Base-by-base conservation (phyloP, 2,329 filamentous ascomycete genomes). In the Zasmidium citrigriseum region DNA sequence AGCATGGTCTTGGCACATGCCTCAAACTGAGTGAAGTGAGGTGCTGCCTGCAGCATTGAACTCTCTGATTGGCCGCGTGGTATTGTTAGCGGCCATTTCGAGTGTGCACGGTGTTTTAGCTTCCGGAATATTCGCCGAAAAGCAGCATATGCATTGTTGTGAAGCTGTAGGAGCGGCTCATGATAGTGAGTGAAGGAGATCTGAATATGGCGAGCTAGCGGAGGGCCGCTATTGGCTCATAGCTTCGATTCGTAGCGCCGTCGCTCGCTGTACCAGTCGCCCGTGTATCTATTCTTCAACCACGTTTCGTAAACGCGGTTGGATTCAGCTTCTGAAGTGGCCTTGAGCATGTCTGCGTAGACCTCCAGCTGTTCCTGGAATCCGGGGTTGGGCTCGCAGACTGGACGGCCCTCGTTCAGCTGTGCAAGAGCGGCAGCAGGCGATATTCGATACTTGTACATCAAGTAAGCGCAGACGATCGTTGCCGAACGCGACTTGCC, bases 401-500 rank as follows among this genome's bases (percentile, higher is more conserved):
- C 84, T n/a, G 89, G 85, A 29, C 93, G 86, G 27, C 84, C 84
- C 70, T 87, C 77, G 52, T 86, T 85, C 51, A 98, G 78, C 64
- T 88, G 82, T 24, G 80, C 78, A 52, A 98, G 78, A 2, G 92
- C 92, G 46, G 88, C 85, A 63, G 80, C 73, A 56, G 82, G 78
- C 65, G 77, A 78, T 64, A 82, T 75, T 65, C 73, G 71, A 68
- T 78, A 74, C 62, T 75, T 75, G 64, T 82, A 80, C 74, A 97
- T 88, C 51, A 98, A 80, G 74, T 93, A 97, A 58, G 93, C 93
- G 54, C 95, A 83, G 55, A 91, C 84, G 64, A 90, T 84, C 24
- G 91, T 88, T 64, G 93, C 90, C 46, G 93, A 97, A 57, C 93
- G 89, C 38, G 93, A 96, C 77, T 96, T 96, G 52, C 93, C 93